Evolutionary conservation across 495 filamentous ascomycete species (phyloP).

Genomic region (Astrothelium subdiscretum): DNA sequence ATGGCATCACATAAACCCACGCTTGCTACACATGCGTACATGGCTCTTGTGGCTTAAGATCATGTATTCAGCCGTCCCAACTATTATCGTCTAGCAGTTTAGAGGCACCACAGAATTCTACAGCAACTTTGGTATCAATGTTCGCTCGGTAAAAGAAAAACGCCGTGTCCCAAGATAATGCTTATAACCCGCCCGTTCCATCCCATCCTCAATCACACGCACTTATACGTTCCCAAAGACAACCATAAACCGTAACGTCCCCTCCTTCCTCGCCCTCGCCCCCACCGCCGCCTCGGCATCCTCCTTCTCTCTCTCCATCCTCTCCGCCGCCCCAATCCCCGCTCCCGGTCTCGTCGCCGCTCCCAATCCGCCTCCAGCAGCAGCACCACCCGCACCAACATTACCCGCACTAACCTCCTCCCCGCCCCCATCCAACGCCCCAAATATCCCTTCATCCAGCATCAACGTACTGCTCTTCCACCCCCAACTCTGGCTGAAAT

Average conservation of each 20-base stretch:
- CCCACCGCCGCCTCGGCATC: constrained; percentile 4
- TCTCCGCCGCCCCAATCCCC: constrained; percentile 3
- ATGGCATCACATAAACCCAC: too few species aligned
- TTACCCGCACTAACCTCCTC: constrained; percentile 4
- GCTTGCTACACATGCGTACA: too few species aligned
- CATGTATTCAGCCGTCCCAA: too few species aligned
- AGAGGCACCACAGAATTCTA: background rate
- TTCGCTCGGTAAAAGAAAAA: background rate
- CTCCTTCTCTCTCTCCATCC: background rate
- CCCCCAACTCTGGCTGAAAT: constrained; percentile 53
- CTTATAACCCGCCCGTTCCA: background rate
- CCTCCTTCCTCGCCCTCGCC: constrained; percentile 29
- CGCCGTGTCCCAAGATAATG: background rate
- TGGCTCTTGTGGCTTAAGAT: too few species aligned
- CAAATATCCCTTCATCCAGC: constrained; percentile 38
- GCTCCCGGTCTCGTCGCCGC: background rate
- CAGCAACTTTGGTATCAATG: background rate
- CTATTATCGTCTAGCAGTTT: too few species aligned
- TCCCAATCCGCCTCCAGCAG: background rate
- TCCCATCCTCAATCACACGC: background rate
- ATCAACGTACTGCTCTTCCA: constrained; percentile 51
- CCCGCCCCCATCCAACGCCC: constrained; percentile 23
- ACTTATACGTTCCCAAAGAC: constrained; percentile 37
- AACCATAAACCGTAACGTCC: constrained; percentile 45
- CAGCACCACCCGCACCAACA: background rate